Evolutionary conservation across 106 monocot species (phyloP).

Genomic region (Xerophyta viscosa): DNA sequence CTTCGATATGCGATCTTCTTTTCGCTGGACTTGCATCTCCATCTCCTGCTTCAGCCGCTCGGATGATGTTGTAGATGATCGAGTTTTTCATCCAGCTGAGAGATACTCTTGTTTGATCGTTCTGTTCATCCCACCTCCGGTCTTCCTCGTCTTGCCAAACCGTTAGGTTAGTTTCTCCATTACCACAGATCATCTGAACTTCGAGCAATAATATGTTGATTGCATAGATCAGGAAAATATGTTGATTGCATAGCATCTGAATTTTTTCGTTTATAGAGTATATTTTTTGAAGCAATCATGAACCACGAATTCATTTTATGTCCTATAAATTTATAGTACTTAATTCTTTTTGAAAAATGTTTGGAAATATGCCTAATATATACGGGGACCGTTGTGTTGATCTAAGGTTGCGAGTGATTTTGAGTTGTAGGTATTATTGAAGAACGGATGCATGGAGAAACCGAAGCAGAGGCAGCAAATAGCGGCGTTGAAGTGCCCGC

Average conservation of each 20-base stretch:
- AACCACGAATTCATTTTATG: too few species aligned
- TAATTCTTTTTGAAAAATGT: constrained; percentile 4
- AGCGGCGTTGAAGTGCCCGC: constrained; percentile 41
- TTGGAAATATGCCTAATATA: too few species aligned
- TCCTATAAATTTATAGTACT: too few species aligned
- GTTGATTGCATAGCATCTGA: too few species aligned
- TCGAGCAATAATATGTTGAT: background rate
- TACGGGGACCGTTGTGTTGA: background rate
- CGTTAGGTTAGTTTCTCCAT: background rate
- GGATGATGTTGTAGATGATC: background rate
- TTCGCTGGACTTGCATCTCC: background rate
- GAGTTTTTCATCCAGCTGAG: background rate
- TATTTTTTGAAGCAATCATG: too few species aligned
- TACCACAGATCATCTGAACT: background rate
- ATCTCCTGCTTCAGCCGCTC: background rate
- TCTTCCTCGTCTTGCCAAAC: constrained; percentile 8
- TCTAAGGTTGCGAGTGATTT: background rate
- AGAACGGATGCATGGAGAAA: background rate
- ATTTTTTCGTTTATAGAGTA: too few species aligned
- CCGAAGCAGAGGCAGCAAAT: constrained; percentile 7
- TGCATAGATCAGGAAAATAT: constrained; percentile 6
- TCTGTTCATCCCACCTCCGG: background rate
- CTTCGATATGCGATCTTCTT: too few species aligned
- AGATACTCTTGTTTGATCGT: constrained; percentile 1
- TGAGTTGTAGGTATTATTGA: background rate